Percentiles rank a stretch among this genome's conserved stretches.
Conservation (phyloP, 2,329 filamentous ascomycete genomes). For the Pezicula radicicola region DNA sequence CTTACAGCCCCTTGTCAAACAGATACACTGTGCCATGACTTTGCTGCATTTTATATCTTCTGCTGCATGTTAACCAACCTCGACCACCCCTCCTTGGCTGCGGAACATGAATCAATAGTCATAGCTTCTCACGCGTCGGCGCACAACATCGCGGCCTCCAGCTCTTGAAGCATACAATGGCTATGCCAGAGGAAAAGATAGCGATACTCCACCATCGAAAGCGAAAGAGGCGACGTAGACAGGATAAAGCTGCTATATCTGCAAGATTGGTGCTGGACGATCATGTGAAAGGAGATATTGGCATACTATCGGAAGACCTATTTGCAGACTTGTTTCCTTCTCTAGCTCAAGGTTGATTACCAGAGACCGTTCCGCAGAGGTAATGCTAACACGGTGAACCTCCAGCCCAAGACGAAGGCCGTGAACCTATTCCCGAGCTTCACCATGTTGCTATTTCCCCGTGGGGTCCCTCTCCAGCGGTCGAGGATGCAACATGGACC, state of each 20-base stretch:
- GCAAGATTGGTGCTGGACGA: conserved; percentile 83
- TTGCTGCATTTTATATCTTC: too few species aligned
- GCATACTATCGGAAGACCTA: conserved; percentile 82
- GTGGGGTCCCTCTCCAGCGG: conserved; percentile 58
- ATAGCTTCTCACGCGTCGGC: too few species aligned
- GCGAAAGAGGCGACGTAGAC: conserved; percentile 50
- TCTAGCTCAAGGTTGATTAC: conserved; percentile 41
- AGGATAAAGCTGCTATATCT: conserved; percentile 72
- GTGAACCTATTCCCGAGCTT: conserved; percentile 33
- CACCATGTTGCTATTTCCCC: conserved; percentile 71
- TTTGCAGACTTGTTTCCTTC: conserved; percentile 77
- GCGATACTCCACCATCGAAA: conserved; percentile 27
- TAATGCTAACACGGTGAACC: conserved; percentile 9
- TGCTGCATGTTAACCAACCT: too few species aligned
- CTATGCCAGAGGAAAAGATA: conserved; percentile 17
- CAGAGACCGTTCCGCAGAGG: conserved; percentile 13
- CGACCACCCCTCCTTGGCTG: too few species aligned
- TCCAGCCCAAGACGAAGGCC: conserved; percentile 18
- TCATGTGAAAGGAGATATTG: conserved; percentile 79
- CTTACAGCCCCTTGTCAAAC: too few species aligned
- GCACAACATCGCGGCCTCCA: too few species aligned
- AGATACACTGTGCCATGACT: too few species aligned
- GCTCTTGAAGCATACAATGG: background rate
- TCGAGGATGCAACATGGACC: conserved; percentile 72
- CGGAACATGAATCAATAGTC: too few species aligned